A percentile compares a stretch with the other conserved stretches of the same genome.
Conservation (phyloP, 2,329 filamentous ascomycete species). For the Arthroderma sp. region DNA sequence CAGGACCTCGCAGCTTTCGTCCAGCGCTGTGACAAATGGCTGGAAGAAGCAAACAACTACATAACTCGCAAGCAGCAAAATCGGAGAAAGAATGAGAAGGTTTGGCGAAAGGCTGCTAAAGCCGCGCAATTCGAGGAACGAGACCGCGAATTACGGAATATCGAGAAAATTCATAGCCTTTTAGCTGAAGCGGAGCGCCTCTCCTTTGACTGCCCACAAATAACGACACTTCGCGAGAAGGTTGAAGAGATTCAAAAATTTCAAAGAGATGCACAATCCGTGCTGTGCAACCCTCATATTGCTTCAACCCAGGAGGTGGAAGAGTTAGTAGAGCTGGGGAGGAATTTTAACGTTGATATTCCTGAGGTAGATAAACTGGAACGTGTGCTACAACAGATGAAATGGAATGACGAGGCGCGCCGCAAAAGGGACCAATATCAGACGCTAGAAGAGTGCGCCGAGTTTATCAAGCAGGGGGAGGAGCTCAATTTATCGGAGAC, state of each 20-base stretch:
- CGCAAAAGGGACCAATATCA: conserved; percentile 53
- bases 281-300: conserved; percentile 52
- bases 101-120: conserved; percentile 61
- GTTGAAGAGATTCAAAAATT: conserved; percentile 75
- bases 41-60: conserved; percentile 91
- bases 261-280: conserved; percentile 58
- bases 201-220: conserved; percentile 88
- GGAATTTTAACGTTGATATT: conserved; percentile 80
- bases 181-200: conserved; percentile 72
- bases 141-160: conserved; percentile 70
- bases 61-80: conserved; percentile 96
- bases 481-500: conserved; percentile 65
- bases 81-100: conserved; percentile 84
- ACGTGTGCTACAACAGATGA: conserved; percentile 66
- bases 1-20: conserved; percentile 77
- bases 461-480: conserved; percentile 63
- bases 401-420: conserved; percentile 72
- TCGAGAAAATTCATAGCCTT: conserved; percentile 76
- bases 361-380: conserved; percentile 76
- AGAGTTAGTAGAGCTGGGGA: conserved; percentile 78
- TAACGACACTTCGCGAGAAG: conserved; percentile 70
- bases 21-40: conserved; percentile 92
- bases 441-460: conserved; percentile 63
- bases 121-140: conserved; percentile 72
- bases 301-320: conserved; percentile 65